Evolutionary conservation across 192 early-diverging fungal genomes (phyloP), one percentile per base, ranked within the genome.

Genomic region (Rhizophagus clarus): DNA sequence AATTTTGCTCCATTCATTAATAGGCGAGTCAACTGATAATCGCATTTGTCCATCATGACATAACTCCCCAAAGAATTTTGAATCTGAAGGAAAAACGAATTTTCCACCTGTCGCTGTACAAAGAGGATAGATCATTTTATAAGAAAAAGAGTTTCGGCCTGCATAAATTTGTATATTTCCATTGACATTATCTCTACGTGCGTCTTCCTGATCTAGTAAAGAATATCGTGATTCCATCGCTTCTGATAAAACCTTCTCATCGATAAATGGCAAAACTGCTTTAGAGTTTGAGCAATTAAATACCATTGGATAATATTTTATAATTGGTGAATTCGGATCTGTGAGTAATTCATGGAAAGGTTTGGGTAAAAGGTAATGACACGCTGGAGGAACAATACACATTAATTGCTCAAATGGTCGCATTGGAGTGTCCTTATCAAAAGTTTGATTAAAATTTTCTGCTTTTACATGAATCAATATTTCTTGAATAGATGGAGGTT

Each of bases 341-440:
- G 42, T 69, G 22, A 79, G 26, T 56, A 79, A 22, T 37, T 22
- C 34, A 22, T 49, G 42, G 28, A 79, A 79, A 47, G 77, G 77
- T 29, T 51, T 32, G 17, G 77, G 77, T 8, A 79, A 22, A 56
- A 79, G 67, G 6, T 68, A 49, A 31, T 49, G 17, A 22, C 66
- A 69, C 12, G n/a, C 20, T 56, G 66, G 77, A 9, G 77, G 77
- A 24, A 79, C 3, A 34, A 79, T 66, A 79, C 77, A 71, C 7
- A 79, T 79, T 29, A 79, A 70, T 70, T 79, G 77, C 60, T 79
- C 77, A 40, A 79, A 79, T 17, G 77, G 77, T 37, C 49, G 37
- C 29, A 79, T 49, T 61, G 77, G 77, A 22, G 20, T 22, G 37
- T 70, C 77, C 28, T 5, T 9, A 20, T 6, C 47, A 17, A 77